Evolutionary conservation across 2,329 filamentous ascomycete species (phyloP), one percentile per base, ranked within the genome.

Genomic region (Mariannaea sp.): DNA sequence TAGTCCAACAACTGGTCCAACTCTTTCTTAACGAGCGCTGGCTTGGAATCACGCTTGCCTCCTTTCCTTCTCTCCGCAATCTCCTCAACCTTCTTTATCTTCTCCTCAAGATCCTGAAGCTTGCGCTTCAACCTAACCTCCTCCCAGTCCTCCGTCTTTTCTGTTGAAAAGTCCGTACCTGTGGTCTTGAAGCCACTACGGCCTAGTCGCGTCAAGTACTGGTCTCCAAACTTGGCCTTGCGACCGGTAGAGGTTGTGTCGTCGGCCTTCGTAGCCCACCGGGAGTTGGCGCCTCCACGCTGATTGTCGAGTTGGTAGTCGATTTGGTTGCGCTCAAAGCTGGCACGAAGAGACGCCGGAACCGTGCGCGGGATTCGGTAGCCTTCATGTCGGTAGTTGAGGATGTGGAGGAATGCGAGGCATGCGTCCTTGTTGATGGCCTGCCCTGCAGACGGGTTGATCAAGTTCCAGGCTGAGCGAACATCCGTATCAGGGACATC

Each of bases 211-310:
- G 90, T 95, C 52, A 99, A 83, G 74, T 97, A 99, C 59, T 96
- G 90, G 72, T 99, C 94, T 61, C 94, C 94, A 69, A 99, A 99
- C 76, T 96, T 97, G 65, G 92, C 88, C 76, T 99, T 99, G 68
- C 90, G 88, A 53, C 93, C 92, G 1, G 91, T 94, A 29, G 83
- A 76, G 0, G 93, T 97, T 60, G 83, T 83, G 45, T 95, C 90
- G 68, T 92, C 89, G 41, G 87, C 84, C 58, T 88, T 85, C 56
- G 85, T 82, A 2, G 89, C 91, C 89, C 92, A 96, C 65, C 88
- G 85, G 56, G 88, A 88, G 32, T 84, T 84, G 2, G 78, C 76
- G n/a, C 78, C 74, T 27, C 80, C 79, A 51, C 81, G 79, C 58
- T 88, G 83, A 66, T 88, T 88, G 71, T 95, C 91, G 55, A 97